phyloP scores from a whole-genome alignment of 805 yeast genomes.

The Pichia membranifaciens region DNA sequence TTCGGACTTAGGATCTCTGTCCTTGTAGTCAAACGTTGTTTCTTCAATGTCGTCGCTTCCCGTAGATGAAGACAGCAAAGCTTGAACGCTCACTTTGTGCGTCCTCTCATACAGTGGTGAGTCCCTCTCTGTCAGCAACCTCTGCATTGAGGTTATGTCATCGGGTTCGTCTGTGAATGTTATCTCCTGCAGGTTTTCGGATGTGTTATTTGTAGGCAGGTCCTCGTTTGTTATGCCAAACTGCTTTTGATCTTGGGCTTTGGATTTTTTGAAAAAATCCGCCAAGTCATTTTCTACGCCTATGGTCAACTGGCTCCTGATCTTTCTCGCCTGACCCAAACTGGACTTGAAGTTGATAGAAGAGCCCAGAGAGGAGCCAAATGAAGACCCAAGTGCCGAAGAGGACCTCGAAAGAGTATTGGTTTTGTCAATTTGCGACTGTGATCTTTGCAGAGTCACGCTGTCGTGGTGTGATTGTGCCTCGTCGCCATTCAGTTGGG shows the following conservation, averaged over 20 bases:
- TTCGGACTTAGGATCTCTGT: not conserved
- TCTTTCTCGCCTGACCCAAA: constrained; percentile 1
- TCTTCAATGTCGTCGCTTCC: constrained; percentile 10
- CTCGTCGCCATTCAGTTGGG: not conserved
- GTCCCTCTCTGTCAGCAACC: constrained; percentile 31
- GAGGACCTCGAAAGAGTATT: constrained; percentile 5
- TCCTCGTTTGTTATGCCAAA: not conserved
- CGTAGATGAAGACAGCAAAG: constrained; percentile 8
- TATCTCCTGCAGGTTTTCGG: constrained; percentile 2
- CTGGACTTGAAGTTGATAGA: not conserved
- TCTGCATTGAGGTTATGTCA: constrained; percentile 19
- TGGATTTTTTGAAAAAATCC: constrained; percentile 13
- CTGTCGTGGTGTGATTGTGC: constrained; percentile 1
- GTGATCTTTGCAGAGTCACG: constrained; percentile 8
- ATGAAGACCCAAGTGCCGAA: not conserved
- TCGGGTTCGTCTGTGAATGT: constrained; percentile 7
- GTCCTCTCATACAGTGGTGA: constrained; percentile 22
- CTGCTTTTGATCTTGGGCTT: constrained; percentile 8
- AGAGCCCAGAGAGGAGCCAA: not conserved
- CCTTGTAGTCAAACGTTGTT: constrained; percentile 11
- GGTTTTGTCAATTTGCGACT: not conserved
- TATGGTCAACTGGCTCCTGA: constrained; percentile 11
- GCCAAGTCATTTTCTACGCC: constrained; percentile 10
- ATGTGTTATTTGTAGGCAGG: not conserved
- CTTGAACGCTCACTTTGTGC: constrained; percentile 10